These are phyloP conservation scores for Penicillium desertorum DNA, from an alignment of 495 filamentous ascomycete genomes.

Conservation along the genomic window DNA sequence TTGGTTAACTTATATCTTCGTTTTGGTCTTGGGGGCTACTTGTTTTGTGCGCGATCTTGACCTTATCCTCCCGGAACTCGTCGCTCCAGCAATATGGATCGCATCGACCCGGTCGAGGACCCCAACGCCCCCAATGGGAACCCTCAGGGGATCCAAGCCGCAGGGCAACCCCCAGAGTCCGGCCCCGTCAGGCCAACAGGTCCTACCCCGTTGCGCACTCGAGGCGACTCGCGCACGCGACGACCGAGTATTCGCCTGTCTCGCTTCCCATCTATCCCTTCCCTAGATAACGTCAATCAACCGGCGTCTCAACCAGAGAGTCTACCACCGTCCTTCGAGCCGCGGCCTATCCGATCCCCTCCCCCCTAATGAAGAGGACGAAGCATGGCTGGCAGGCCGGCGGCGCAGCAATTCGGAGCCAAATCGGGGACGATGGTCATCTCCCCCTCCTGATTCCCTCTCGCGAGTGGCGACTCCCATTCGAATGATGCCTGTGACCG, in stretches of 20 bases:
- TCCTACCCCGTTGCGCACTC: slow-evolving; percentile 13
- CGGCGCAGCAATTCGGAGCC: slow-evolving; percentile 51
- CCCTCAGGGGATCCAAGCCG: slow-evolving; percentile 14
- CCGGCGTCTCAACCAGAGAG: slow-evolving; percentile 7
- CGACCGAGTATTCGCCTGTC: slow-evolving; percentile 44
- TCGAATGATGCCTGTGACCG: slow-evolving; percentile 37
- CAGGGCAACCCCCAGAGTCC: slow-evolving; percentile 12
- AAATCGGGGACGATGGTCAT: slow-evolving; percentile 41
- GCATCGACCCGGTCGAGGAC: slow-evolving; percentile 40
- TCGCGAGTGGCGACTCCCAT: slow-evolving; percentile 39
- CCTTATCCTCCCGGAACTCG: not conserved
- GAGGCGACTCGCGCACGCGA: slow-evolving; percentile 29
- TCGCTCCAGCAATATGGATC: slow-evolving; percentile 37
- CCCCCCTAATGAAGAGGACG: slow-evolving; percentile 31
- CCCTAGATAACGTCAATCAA: slow-evolving; percentile 19
- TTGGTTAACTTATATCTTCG: not conserved
- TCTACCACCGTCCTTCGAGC: slow-evolving; percentile 10
- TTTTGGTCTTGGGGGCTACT: not conserved
- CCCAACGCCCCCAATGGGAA: slow-evolving; percentile 11
- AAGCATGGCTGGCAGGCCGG: slow-evolving; percentile 34
- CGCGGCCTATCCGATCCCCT: slow-evolving; percentile 20
- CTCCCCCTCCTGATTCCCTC: slow-evolving; percentile 30
- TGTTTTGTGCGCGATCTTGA: not conserved
- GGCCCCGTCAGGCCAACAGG: slow-evolving; percentile 16
- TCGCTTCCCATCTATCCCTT: slow-evolving; percentile 35